Evolutionary conservation across 129 eudicot species (phyloP).

Genomic region (Chrysanthemum makinoi): DNA sequence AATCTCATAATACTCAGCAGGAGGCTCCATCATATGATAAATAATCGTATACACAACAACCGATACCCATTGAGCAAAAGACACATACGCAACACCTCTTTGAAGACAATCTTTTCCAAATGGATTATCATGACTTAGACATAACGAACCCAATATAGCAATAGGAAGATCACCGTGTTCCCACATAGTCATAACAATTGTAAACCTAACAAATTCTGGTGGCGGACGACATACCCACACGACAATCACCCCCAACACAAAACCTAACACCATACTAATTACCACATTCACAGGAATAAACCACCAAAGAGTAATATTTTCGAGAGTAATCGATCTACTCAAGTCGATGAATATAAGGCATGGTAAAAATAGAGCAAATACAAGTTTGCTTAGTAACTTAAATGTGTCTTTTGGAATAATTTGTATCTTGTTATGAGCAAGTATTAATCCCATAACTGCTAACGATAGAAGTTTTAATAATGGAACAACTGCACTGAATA

Average conservation of each 20-base stretch:
- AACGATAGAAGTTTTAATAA: constrained; percentile 42
- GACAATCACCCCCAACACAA: constrained; percentile 42
- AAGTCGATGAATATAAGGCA: constrained; percentile 49
- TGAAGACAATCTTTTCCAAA: constrained; percentile 40
- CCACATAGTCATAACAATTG: constrained; percentile 48
- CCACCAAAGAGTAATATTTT: constrained; percentile 44
- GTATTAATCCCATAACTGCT: constrained; percentile 33
- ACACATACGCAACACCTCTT: constrained; percentile 48
- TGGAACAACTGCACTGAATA: constrained; percentile 37
- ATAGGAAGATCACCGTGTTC: constrained; percentile 56
- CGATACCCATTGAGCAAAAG: constrained; percentile 53
- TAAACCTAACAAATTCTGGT: constrained; percentile 27
- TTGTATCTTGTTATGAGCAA: constrained; percentile 36
- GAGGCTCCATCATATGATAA: constrained; percentile 65
- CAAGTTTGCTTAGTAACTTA: constrained; percentile 47
- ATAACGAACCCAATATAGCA: constrained; percentile 45
- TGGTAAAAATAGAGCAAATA: constrained; percentile 45
- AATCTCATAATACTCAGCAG: constrained; percentile 42
- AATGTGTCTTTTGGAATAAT: constrained; percentile 47
- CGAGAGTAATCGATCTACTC: constrained; percentile 39
- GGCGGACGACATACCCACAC: constrained; percentile 45
- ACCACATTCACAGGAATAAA: constrained; percentile 50
- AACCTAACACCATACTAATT: constrained; percentile 38
- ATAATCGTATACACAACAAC: constrained; percentile 49
- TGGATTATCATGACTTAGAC: constrained; percentile 35